A percentile compares a stretch with the other conserved stretches of the same genome.
Evolutionary conservation across 2,329 filamentous ascomycete genomes (phyloP).

Genomic region (Aspergillus udagawae): DNA sequence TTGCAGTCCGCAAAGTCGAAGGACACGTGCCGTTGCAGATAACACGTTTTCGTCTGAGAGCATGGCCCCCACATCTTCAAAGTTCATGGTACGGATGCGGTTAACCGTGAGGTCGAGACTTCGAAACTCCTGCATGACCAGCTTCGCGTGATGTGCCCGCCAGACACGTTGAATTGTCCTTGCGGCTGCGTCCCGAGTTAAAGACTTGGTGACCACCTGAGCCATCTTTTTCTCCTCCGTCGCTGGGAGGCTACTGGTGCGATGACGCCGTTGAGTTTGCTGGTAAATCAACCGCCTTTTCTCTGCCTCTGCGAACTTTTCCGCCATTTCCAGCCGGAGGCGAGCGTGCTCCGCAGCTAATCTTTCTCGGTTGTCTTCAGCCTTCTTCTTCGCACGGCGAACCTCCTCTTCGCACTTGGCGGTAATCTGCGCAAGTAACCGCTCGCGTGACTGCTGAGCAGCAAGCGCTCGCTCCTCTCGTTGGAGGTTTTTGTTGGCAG

Average conservation of each 20-base stretch:
- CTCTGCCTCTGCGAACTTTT: constrained; percentile 62
- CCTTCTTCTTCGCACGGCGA: constrained; percentile 61
- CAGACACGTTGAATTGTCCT: constrained; percentile 57
- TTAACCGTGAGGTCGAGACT: constrained; percentile 51
- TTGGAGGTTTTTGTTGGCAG: constrained; percentile 52
- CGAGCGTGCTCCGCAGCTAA: constrained; percentile 60
- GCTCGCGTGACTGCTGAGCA: constrained; percentile 60
- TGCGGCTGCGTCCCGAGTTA: constrained; percentile 52
- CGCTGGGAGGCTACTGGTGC: constrained; percentile 49
- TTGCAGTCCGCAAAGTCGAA: constrained; percentile 54
- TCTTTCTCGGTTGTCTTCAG: constrained; percentile 62
- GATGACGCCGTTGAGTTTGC: constrained; percentile 46
- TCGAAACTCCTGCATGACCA: constrained; percentile 49
- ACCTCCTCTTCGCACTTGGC: constrained; percentile 65
- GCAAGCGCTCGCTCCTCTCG: constrained; percentile 61
- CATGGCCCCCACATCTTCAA: constrained; percentile 56
- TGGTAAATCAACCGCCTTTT: constrained; percentile 50
- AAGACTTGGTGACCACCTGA: constrained; percentile 29
- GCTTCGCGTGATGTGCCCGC: constrained; percentile 48
- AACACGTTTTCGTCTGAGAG: constrained; percentile 55
- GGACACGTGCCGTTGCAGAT: constrained; percentile 49
- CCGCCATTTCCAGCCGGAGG: constrained; percentile 58
- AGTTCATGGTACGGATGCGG: constrained; percentile 49
- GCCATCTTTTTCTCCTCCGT: constrained; percentile 42
- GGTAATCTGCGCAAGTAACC: constrained; percentile 60